Conservation (phyloP, 2,329 filamentous ascomycete species). For the Aspergillus bombycis region DNA sequence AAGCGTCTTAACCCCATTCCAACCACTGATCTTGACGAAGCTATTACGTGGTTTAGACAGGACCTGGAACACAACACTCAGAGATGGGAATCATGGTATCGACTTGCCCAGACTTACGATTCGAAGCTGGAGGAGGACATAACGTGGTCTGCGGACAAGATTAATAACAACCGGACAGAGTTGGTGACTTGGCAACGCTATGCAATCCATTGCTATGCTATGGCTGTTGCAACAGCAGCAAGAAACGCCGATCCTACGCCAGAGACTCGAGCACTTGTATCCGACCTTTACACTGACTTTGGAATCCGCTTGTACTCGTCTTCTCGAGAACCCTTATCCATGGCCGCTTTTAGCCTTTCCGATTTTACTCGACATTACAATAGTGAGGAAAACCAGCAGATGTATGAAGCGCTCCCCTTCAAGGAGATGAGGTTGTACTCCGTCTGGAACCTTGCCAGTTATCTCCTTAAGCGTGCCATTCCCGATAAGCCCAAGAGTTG, state of each 20-base stretch:
- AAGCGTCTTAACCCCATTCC: slow-evolving; percentile 77
- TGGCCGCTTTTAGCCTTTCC: slow-evolving; percentile 66
- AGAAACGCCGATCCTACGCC: slow-evolving; percentile 58
- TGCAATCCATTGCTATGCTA: slow-evolving; percentile 79
- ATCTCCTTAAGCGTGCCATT: slow-evolving; percentile 63
- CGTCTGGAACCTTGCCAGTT: slow-evolving; percentile 67
- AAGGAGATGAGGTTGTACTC: slow-evolving; percentile 61
- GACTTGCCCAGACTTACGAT: slow-evolving; percentile 83
- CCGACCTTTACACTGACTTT: slow-evolving; percentile 70
- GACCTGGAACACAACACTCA: slow-evolving; percentile 81
- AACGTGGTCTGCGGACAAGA: slow-evolving; percentile 86
- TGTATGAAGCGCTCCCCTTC: slow-evolving; percentile 63
- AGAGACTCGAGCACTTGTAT: slow-evolving; percentile 60
- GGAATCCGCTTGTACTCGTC: slow-evolving; percentile 70
- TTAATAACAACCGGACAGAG: slow-evolving; percentile 79
- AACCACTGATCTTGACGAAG: slow-evolving; percentile 81
- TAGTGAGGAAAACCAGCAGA: slow-evolving; percentile 53
- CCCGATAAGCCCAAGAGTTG: slow-evolving; percentile 63
- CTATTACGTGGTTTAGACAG: slow-evolving; percentile 75
- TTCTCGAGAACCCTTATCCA: slow-evolving; percentile 67
- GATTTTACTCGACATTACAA: slow-evolving; percentile 66
- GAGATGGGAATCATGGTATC: slow-evolving; percentile 89
- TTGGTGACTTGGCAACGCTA: slow-evolving; percentile 75
- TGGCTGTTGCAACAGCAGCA: slow-evolving; percentile 67
- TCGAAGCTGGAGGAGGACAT: slow-evolving; percentile 85